Evolutionary conservation across 345 rosid genomes (phyloP), one percentile per base, ranked within the genome.

Genomic region (Turritis glabra): DNA sequence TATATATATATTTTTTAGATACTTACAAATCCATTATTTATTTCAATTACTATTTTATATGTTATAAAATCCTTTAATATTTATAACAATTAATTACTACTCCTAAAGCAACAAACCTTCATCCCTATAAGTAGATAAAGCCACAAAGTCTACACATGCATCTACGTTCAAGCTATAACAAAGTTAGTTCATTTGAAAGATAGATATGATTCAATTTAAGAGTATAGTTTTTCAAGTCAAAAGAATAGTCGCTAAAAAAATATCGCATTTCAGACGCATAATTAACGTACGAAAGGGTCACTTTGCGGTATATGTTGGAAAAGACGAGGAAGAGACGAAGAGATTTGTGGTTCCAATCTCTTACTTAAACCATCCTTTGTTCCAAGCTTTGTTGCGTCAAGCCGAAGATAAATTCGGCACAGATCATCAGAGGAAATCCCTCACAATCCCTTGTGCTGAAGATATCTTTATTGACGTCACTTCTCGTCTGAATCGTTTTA

Each of bases 321-420:
- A 43, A 68, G 37, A 59, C 13, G 86, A 81, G 21, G 30, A 33
- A 37, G 23, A 67, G 58, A 81, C 38, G 69, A 84, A 71, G 71
- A 61, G 82, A 55, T 82, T 68, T 56, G 48, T 78, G 21, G 76
- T 82, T 67, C 83, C 87, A 26, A 10, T 80, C 12, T 82, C 82
- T 12, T 82, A 55, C 74, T 55, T 86, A 73, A 81, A 63, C 44
- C 74, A 81, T 14, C 80, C 85, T 56, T 53, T 56, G 15, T 84
- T 86, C 33, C 88, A 62, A 56, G 32, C 64, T 17, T 61, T 81
- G 74, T 58, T 84, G 23, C 61, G 21, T 38, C 62, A 79, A 55
- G 80, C 80, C 12, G 76, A 64, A 67, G 81, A 81, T 52, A 70
- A 76, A 63, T 81, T 77, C 29, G 83, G 81, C 2, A 57, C 29